A percentile compares a stretch with the other conserved stretches of the same genome.
Conservation (phyloP, 495 filamentous ascomycete species). For the Podospora pseudoanserina region DNA sequence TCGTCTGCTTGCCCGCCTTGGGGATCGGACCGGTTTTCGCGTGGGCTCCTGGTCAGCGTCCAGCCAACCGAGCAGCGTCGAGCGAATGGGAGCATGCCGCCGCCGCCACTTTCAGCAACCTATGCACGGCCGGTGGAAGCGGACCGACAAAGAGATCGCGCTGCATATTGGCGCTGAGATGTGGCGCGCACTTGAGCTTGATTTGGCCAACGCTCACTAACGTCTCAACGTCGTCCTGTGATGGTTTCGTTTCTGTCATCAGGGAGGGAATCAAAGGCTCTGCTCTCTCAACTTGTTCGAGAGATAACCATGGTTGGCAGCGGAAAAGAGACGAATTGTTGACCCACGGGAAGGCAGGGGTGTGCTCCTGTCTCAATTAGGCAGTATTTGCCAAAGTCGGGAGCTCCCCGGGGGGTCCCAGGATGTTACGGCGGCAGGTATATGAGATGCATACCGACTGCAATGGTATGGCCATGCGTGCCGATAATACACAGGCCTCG, state of each 20-base stretch:
- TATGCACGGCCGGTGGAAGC: slow-evolving; percentile 24
- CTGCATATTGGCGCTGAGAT: slow-evolving; percentile 5
- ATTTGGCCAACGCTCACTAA: background rate
- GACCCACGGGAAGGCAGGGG: slow-evolving; percentile 1
- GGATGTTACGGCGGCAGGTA: slow-evolving; percentile 2
- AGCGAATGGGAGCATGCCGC: slow-evolving; percentile 17
- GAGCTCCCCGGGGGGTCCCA: background rate
- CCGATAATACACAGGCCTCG: background rate
- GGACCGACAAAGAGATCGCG: slow-evolving; percentile 21
- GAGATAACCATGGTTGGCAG: background rate
- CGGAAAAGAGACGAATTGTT: background rate
- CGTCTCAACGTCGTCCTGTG: background rate
- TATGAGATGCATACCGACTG: background rate
- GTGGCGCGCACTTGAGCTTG: slow-evolving; percentile 1
- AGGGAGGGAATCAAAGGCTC: background rate
- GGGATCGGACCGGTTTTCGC: slow-evolving; percentile 32
- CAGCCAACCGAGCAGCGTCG: slow-evolving; percentile 13
- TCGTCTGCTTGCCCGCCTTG: slow-evolving; percentile 9
- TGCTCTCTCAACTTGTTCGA: background rate
- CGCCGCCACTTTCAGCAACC: slow-evolving; percentile 17
- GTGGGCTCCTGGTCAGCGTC: slow-evolving; percentile 20
- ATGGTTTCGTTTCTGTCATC: background rate
- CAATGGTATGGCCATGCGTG: background rate
- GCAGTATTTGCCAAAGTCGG: slow-evolving; percentile 9
- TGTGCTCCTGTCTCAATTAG: slow-evolving; percentile 4